Evolutionary conservation across 2,329 filamentous ascomycete species (phyloP).

Genomic region (Penicillium corylophilum): DNA sequence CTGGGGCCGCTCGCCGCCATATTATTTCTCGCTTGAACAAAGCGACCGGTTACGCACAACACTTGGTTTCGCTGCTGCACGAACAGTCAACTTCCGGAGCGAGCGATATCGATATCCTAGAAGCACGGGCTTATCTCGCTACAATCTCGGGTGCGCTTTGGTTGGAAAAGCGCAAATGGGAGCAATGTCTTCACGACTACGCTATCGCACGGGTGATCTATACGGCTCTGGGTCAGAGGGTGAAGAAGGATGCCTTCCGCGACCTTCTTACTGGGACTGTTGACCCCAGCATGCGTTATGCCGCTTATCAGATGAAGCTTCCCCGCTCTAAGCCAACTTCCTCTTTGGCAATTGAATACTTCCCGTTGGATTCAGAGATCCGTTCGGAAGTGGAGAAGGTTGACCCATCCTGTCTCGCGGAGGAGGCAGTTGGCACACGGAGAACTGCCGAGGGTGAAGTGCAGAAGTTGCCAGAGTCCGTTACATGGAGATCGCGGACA

Average conservation of each 20-base stretch:
- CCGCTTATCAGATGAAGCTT: constrained; percentile 86
- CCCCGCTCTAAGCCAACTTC: constrained; percentile 80
- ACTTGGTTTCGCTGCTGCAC: constrained; percentile 66
- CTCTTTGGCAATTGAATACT: constrained; percentile 74
- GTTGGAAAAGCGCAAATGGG: constrained; percentile 89
- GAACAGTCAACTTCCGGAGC: constrained; percentile 65
- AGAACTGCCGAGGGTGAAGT: constrained; percentile 44
- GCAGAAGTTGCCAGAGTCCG: constrained; percentile 64
- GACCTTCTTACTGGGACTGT: constrained; percentile 82
- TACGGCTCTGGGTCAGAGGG: constrained; percentile 64
- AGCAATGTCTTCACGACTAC: constrained; percentile 71
- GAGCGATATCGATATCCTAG: constrained; percentile 69
- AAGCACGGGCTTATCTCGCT: constrained; percentile 79
- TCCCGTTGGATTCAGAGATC: constrained; percentile 63
- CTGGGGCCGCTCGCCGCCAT: constrained; percentile 77
- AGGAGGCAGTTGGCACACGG: constrained; percentile 54
- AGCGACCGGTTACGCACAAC: constrained; percentile 67
- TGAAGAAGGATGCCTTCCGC: constrained; percentile 75
- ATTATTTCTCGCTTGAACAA: constrained; percentile 86
- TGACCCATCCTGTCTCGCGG: constrained; percentile 65
- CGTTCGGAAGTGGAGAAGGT: constrained; percentile 68
- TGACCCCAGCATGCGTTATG: constrained; percentile 91
- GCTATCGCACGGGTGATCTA: constrained; percentile 80
- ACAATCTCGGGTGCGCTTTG: constrained; percentile 73
- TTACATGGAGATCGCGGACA: constrained; percentile 81